phyloP scores from a whole-genome alignment of 208 protist genomes.

The Leishmania braziliensis region DNA sequence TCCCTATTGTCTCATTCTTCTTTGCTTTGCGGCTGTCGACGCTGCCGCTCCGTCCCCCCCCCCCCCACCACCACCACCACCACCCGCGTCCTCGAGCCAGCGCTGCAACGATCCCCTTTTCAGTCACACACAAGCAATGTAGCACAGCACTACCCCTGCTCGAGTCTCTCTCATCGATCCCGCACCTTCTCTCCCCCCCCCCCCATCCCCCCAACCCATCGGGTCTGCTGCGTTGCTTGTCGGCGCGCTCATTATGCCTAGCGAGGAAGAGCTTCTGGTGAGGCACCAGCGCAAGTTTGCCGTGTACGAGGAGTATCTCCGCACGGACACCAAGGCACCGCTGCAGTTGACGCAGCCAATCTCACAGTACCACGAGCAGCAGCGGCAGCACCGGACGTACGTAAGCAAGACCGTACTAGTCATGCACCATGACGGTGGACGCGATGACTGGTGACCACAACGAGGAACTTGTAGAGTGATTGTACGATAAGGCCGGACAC shows the following conservation, averaged over 20 bases:
- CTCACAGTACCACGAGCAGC: constrained; percentile 1
- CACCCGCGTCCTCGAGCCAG: constrained; percentile 1
- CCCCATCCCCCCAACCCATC: not conserved
- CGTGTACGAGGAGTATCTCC: constrained; percentile 18
- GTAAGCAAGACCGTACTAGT: constrained; percentile 7
- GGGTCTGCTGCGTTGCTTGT: not conserved
- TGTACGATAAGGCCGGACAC: too few relatives aligned
- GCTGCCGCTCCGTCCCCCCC: not conserved
- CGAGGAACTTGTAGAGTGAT: not conserved
- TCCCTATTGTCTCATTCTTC: not conserved
- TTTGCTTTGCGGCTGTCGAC: not conserved
- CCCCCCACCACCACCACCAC: not conserved
- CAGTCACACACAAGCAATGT: not conserved
- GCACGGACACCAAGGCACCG: not conserved
- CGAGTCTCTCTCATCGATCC: not conserved
- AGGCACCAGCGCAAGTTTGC: constrained; percentile 16
- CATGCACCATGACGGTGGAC: not conserved
- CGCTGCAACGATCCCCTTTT: not conserved
- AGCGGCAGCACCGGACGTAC: constrained; percentile 1
- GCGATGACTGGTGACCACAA: not conserved
- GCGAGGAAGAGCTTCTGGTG: constrained; percentile 1
- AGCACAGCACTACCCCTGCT: not conserved
- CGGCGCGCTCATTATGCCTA: not conserved
- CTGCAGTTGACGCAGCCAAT: not conserved
- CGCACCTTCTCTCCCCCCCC: not conserved